Percentiles rank a stretch among this genome's conserved stretches.
These are phyloP conservation scores for Candida adriatica DNA, from an alignment of 805 yeast genomes.

Conservation along the genomic window DNA sequence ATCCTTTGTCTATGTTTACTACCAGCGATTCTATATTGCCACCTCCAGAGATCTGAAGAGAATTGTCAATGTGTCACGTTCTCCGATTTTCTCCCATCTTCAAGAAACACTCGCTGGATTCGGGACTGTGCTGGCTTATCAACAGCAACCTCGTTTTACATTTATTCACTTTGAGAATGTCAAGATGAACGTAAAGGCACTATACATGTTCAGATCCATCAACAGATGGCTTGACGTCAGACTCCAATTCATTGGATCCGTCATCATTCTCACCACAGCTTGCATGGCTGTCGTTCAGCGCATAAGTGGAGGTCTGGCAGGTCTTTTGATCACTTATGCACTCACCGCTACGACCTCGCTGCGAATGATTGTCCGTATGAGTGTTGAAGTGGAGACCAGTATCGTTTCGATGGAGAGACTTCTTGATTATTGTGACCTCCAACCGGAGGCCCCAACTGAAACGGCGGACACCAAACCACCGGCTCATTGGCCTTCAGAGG, in stretches of 20 bases:
- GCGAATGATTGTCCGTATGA: slow-evolving; percentile 98
- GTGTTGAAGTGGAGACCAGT: slow-evolving; percentile 96
- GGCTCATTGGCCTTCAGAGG: slow-evolving; percentile 63
- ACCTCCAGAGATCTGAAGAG: slow-evolving; percentile 80
- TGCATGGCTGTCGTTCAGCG: slow-evolving; percentile 66
- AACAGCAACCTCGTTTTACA: slow-evolving; percentile 56
- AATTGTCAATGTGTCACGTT: slow-evolving; percentile 70
- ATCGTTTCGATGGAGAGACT: slow-evolving; percentile 96
- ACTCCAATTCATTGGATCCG: slow-evolving; percentile 53
- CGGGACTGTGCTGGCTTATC: slow-evolving; percentile 52
- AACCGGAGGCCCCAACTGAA: slow-evolving; percentile 83
- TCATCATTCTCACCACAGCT: slow-evolving; percentile 46
- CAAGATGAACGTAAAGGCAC: slow-evolving; percentile 79
- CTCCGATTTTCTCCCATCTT: slow-evolving; percentile 82
- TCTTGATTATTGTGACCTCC: slow-evolving; percentile 71
- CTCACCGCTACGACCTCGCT: slow-evolving; percentile 87
- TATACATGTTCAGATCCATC: slow-evolving; percentile 51
- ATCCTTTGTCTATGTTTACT: slow-evolving; percentile 50
- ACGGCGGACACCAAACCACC: slow-evolving; percentile 64
- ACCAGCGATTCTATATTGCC: slow-evolving; percentile 68
- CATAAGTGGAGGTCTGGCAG: slow-evolving; percentile 91
- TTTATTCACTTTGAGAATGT: slow-evolving; percentile 55
- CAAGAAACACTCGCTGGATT: slow-evolving; percentile 77
- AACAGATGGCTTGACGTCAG: slow-evolving; percentile 64
- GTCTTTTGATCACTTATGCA: slow-evolving; percentile 90